Percentiles rank a stretch among this genome's conserved stretches.
phyloP scores from a whole-genome alignment of 495 filamentous ascomycete species.

The Penicillium pulvis region DNA sequence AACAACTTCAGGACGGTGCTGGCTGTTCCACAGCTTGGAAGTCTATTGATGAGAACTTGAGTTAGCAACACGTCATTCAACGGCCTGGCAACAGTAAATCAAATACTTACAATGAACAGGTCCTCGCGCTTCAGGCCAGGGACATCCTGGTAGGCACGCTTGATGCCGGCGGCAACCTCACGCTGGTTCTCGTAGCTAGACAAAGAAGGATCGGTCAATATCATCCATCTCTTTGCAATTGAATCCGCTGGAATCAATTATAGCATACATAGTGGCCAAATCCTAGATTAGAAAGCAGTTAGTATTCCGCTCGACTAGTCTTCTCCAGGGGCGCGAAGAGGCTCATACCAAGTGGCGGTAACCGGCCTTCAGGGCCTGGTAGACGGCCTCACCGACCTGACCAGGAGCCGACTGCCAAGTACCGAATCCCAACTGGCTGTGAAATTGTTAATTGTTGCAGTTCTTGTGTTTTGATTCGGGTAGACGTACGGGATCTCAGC shows the following conservation, averaged over 20 bases:
- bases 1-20: conserved; percentile 50
- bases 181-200: conserved; percentile 52
- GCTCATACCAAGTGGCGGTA: conserved; percentile 56
- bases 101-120: conserved; percentile 46
- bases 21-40: conserved; percentile 54
- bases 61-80: background rate
- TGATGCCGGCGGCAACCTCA: conserved; percentile 48
- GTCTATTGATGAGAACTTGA: conserved; percentile 28
- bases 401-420: conserved; percentile 58
- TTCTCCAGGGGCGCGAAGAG: background rate
- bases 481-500: conserved; percentile 45
- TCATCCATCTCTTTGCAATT: background rate
- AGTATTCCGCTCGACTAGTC: background rate
- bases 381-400: conserved; percentile 56
- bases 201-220: conserved; percentile 39
- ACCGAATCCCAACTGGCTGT: conserved; percentile 53
- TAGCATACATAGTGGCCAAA: conserved; percentile 46
- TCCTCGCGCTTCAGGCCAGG: conserved; percentile 54
- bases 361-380: conserved; percentile 54
- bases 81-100: background rate
- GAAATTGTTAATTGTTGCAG: conserved; percentile 5
- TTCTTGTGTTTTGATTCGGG: background rate
- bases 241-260: background rate
- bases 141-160: conserved; percentile 47
- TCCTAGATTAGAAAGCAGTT: conserved; percentile 26